These are phyloP conservation scores for Neofusicoccum sp. DNA, from an alignment of 2,329 filamentous ascomycete genomes.

Conservation along the genomic window DNA sequence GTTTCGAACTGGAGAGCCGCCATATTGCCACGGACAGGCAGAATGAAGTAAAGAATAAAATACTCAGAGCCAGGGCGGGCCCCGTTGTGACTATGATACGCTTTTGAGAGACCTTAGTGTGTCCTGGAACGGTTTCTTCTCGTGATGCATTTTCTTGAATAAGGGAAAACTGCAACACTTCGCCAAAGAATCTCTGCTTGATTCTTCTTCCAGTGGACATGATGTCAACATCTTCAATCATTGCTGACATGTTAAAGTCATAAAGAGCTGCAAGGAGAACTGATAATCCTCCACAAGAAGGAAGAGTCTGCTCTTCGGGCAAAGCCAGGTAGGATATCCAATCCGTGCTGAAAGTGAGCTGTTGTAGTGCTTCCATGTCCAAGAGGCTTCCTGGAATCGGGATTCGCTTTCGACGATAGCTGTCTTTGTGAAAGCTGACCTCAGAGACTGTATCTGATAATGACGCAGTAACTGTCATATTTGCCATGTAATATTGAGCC, in stretches of 20 bases:
- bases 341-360: not conserved
- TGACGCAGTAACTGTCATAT: not conserved
- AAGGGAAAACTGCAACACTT: not conserved
- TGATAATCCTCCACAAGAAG: not conserved
- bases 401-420: not conserved
- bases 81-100: not conserved
- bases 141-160: not conserved
- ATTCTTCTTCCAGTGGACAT: not conserved
- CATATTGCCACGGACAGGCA: not conserved
- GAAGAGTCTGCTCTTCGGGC: not conserved
- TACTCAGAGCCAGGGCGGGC: not conserved
- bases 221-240: not conserved
- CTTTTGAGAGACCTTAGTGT: not conserved
- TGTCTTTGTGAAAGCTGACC: not conserved
- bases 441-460: not conserved
- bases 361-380: not conserved
- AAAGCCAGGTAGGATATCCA: not conserved
- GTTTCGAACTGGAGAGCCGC: not conserved
- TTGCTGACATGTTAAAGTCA: not conserved
- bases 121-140: not conserved
- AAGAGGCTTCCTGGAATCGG: not conserved
- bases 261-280: not conserved
- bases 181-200: not conserved
- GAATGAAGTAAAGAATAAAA: not conserved
- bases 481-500: not conserved